A percentile compares a stretch with the other conserved stretches of the same genome.
phyloP scores from a whole-genome alignment of 805 yeast species.

The Hyphopichia homilentoma region DNA sequence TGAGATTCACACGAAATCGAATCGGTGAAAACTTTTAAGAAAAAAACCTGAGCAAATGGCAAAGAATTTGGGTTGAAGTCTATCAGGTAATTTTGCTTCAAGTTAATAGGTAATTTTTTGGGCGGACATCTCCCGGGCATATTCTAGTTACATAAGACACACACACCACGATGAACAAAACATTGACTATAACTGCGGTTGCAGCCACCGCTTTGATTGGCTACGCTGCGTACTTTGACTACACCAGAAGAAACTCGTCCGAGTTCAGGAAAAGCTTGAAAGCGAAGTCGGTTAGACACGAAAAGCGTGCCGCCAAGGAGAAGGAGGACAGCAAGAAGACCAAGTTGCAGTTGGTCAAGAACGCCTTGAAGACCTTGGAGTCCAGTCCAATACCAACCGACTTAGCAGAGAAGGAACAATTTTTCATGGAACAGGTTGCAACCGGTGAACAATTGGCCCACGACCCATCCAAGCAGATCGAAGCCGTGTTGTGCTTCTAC shows the following conservation, averaged over 20 bases:
- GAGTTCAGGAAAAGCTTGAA: slow-evolving; percentile 78
- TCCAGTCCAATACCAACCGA: slow-evolving; percentile 74
- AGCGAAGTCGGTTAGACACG: slow-evolving; percentile 59
- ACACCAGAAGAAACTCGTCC: slow-evolving; percentile 77
- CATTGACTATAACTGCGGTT: slow-evolving; percentile 33
- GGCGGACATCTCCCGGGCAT: too few relatives aligned
- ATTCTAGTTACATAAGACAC: too few relatives aligned
- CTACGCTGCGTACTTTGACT: slow-evolving; percentile 88
- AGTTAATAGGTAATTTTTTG: too few relatives aligned
- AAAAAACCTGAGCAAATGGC: too few relatives aligned
- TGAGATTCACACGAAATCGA: too few relatives aligned
- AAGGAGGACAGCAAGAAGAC: slow-evolving; percentile 58
- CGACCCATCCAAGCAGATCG: slow-evolving; percentile 63
- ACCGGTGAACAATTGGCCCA: slow-evolving; percentile 78
- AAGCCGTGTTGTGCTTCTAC: slow-evolving; percentile 88
- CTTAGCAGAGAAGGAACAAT: slow-evolving; percentile 64
- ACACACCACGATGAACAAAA: slow-evolving; percentile 21
- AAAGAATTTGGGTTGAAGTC: too few relatives aligned
- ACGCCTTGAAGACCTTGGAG: slow-evolving; percentile 55
- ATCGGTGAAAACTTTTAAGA: too few relatives aligned
- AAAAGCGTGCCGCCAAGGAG: slow-evolving; percentile 50
- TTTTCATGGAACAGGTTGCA: slow-evolving; percentile 80
- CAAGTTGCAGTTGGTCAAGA: slow-evolving; percentile 57
- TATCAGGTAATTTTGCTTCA: too few relatives aligned
- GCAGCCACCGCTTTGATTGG: slow-evolving; percentile 58